Evolutionary conservation across 169 alveolate genomes (phyloP).

Genomic region (Plasmodium vivax): DNA sequence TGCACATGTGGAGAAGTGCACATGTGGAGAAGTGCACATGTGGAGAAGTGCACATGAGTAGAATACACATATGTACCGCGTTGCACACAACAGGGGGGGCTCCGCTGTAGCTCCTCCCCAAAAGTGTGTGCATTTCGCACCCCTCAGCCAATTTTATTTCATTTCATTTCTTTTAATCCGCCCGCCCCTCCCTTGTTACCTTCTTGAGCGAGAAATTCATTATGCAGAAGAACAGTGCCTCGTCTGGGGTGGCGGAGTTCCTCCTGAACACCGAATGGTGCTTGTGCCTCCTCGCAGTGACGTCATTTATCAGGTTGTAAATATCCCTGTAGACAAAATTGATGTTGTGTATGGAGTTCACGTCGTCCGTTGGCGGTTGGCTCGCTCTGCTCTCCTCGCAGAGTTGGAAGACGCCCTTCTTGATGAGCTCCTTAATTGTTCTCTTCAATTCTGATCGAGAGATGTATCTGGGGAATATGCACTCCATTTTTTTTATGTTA

Average conservation of each 20-base stretch:
- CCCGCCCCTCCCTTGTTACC: not conserved
- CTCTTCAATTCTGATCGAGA: slow-evolving; percentile 73
- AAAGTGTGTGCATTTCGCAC: not conserved
- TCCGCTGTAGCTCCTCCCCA: not conserved
- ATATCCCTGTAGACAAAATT: slow-evolving; percentile 40
- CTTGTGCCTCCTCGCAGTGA: not conserved
- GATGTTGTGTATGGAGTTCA: slow-evolving; percentile 63
- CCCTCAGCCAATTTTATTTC: not conserved
- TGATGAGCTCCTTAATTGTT: slow-evolving; percentile 61
- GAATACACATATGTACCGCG: not conserved
- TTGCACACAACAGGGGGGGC: not conserved
- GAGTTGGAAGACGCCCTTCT: slow-evolving; percentile 74
- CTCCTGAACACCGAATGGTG: not conserved
- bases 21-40: too few species aligned
- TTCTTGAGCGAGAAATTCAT: slow-evolving; percentile 35
- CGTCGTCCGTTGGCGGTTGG: not conserved
- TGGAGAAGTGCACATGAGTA: not conserved
- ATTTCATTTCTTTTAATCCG: not conserved
- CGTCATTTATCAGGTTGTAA: slow-evolving; percentile 22
- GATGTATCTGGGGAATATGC: slow-evolving; percentile 77
- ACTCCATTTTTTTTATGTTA: slow-evolving; percentile 77
- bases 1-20: not conserved
- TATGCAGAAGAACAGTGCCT: slow-evolving; percentile 21
- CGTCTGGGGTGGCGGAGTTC: slow-evolving; percentile 18
- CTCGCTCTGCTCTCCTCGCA: slow-evolving; percentile 25